A percentile compares a stretch with the other conserved stretches of the same genome.
These are phyloP conservation scores for Silene conica DNA, from an alignment of 148 eudicot species.

Conservation along the genomic window DNA sequence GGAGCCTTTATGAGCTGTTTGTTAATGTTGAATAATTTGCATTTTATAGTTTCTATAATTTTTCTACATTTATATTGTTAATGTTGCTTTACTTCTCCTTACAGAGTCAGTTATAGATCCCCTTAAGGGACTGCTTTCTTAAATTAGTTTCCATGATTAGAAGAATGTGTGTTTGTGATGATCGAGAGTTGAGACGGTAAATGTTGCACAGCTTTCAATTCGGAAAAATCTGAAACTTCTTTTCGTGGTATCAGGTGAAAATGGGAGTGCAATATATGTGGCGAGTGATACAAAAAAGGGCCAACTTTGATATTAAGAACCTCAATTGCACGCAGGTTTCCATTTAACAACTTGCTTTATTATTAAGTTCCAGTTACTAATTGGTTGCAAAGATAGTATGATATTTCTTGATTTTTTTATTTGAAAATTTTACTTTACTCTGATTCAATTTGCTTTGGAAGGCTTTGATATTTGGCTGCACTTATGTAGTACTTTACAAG, in stretches of 20 bases:
- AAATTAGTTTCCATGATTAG: conserved; percentile 1
- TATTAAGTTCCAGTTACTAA: not conserved
- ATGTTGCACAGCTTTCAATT: not conserved
- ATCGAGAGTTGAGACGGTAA: not conserved
- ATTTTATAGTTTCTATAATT: not conserved
- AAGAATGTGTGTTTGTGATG: conserved; percentile 4
- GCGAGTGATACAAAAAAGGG: conserved; percentile 72
- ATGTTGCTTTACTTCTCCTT: not conserved
- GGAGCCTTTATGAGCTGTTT: not conserved
- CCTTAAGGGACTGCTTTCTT: not conserved
- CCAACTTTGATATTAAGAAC: conserved; percentile 84
- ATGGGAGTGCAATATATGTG: conserved; percentile 88
- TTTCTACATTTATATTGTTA: not conserved
- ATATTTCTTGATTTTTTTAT: not conserved
- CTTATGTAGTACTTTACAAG: no score
- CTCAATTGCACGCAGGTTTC: conserved; percentile 66
- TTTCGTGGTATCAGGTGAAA: conserved; percentile 51
- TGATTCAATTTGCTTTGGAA: not conserved
- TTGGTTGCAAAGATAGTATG: conserved; percentile 6
- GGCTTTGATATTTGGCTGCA: not conserved
- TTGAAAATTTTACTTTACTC: not conserved
- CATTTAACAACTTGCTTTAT: conserved; percentile 17
- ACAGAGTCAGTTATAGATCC: not conserved
- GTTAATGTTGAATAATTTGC: not conserved
- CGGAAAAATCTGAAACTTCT: not conserved